These are phyloP conservation scores for Aspergillus pseudonomiae DNA, from an alignment of 2,329 filamentous ascomycete genomes.

Conservation along the genomic window DNA sequence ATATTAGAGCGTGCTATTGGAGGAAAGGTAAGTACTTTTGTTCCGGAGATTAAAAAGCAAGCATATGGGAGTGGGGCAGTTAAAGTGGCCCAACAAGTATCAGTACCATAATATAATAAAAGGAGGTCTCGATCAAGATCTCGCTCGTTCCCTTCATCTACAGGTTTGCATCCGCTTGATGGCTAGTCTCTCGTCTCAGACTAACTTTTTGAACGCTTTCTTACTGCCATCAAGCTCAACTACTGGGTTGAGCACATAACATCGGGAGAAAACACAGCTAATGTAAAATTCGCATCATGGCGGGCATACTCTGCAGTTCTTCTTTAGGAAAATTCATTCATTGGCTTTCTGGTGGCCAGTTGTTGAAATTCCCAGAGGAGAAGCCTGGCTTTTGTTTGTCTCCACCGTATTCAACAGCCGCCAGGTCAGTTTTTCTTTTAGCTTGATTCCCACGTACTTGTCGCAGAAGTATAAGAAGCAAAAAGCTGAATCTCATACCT, in stretches of 20 bases:
- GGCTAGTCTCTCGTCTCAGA: neutral
- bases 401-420: neutral
- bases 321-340: neutral
- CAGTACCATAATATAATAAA: neutral
- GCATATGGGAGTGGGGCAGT: neutral
- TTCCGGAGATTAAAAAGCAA: neutral
- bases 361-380: neutral
- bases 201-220: neutral
- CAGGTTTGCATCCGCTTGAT: neutral
- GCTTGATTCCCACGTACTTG: neutral
- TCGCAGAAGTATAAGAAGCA: neutral
- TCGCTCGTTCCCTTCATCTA: neutral
- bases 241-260: neutral
- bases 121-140: neutral
- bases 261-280: too few species aligned
- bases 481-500: neutral
- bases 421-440: neutral
- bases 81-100: neutral
- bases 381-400: neutral
- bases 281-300: neutral
- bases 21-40: neutral
- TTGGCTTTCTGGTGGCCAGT: neutral
- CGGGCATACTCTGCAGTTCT: neutral
- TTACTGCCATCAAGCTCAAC: neutral
- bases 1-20: neutral